phyloP scores from a whole-genome alignment of 306 rosid species.

The peach (Prunus persica) region DNA sequence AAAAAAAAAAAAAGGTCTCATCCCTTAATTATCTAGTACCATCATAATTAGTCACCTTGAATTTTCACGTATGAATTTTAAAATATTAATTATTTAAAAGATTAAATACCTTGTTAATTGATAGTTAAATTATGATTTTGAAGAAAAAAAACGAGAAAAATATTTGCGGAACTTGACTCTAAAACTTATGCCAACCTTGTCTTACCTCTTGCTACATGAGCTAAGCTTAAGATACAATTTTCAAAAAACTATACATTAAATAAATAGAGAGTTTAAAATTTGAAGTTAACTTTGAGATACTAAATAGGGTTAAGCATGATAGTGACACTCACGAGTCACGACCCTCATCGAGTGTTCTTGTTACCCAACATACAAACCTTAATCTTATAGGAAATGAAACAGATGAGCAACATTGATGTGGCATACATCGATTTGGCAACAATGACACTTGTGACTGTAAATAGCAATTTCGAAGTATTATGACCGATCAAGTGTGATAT shows the following conservation, averaged over 20 bases:
- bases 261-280: not conserved
- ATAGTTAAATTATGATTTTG: too few relatives aligned
- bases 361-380: not conserved
- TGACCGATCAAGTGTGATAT: not conserved
- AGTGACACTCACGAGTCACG: not conserved
- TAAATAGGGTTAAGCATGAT: not conserved
- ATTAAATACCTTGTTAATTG: too few relatives aligned
- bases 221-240: not conserved
- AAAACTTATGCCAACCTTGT: not conserved
- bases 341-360: not conserved
- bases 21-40: too few relatives aligned
- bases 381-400: not conserved
- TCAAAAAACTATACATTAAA: not conserved
- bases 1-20: too few relatives aligned
- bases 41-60: too few relatives aligned
- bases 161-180: not conserved
- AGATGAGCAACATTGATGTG: not conserved
- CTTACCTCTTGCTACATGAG: slow-evolving; percentile 1
- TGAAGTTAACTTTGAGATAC: slow-evolving; percentile 1
- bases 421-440: not conserved
- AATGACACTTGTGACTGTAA: not conserved
- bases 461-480: too few relatives aligned
- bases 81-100: too few relatives aligned
- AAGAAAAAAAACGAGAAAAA: not conserved
- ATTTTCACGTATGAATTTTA: too few relatives aligned